phyloP scores from a whole-genome alignment of 2,329 filamentous ascomycete species.

The Alternaria infectoria region DNA sequence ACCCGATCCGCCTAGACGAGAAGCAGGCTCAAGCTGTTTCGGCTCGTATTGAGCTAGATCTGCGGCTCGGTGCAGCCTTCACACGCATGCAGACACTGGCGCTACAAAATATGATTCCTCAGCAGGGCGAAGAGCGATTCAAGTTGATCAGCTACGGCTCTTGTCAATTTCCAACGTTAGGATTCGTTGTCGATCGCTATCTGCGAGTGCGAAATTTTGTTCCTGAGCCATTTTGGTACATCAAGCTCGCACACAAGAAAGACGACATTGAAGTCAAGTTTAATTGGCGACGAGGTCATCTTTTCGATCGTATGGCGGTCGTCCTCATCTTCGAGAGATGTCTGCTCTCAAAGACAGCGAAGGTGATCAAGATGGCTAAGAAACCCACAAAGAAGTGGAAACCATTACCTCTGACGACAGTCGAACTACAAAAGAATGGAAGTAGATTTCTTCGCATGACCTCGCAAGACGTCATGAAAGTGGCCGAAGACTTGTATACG shows the following conservation, averaged over 20 bases:
- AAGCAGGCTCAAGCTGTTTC: conserved; percentile 85
- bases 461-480: conserved; percentile 86
- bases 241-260: conserved; percentile 80
- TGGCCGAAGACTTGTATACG: conserved; percentile 86
- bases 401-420: conserved; percentile 89
- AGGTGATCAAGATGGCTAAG: conserved; percentile 83
- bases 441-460: conserved; percentile 88
- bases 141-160: conserved; percentile 85
- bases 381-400: conserved; percentile 95
- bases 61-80: conserved; percentile 89
- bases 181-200: conserved; percentile 96
- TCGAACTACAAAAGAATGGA: conserved; percentile 95
- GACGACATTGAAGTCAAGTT: conserved; percentile 83
- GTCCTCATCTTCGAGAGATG: conserved; percentile 87
- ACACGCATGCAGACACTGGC: conserved; percentile 84
- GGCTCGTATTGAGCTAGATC: conserved; percentile 88
- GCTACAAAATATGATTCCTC: conserved; percentile 71
- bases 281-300: conserved; percentile 77
- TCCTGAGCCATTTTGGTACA: conserved; percentile 89
- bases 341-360: conserved; percentile 75
- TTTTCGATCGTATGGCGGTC: conserved; percentile 87
- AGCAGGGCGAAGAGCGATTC: conserved; percentile 66
- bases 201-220: conserved; percentile 93
- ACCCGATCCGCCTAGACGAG: conserved; percentile 80
- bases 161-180: conserved; percentile 95